Evolutionary conservation across 75 land plant species (phyloP).

Genomic region (Larix kaempferi): DNA sequence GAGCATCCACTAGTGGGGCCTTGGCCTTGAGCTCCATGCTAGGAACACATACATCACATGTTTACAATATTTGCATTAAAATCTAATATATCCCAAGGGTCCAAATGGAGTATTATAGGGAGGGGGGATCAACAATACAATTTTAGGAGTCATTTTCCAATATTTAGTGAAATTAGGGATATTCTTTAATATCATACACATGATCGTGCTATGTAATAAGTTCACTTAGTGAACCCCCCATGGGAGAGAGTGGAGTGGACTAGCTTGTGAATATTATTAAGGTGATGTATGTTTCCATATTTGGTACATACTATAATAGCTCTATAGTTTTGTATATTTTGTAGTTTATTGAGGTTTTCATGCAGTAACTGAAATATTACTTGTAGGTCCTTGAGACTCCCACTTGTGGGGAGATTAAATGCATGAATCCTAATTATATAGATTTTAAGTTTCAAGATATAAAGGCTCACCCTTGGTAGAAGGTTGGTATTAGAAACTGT

Average conservation of each 20-base stretch:
- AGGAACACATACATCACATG: too few relatives aligned
- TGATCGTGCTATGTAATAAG: too few relatives aligned
- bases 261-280: slow-evolving; percentile 75
- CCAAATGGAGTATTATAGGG: too few relatives aligned
- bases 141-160: too few relatives aligned
- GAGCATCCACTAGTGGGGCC: too few relatives aligned
- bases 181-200: too few relatives aligned
- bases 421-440: slow-evolving; percentile 82
- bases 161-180: too few relatives aligned
- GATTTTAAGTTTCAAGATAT: slow-evolving; percentile 83
- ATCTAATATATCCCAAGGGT: too few relatives aligned
- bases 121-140: too few relatives aligned
- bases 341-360: neutral
- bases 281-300: slow-evolving; percentile 17
- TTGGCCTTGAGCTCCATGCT: too few relatives aligned
- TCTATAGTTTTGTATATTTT: neutral
- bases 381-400: slow-evolving; percentile 84
- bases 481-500: slow-evolving; percentile 35
- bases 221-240: too few relatives aligned
- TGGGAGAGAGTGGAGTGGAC: slow-evolving; percentile 61
- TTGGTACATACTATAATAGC: neutral
- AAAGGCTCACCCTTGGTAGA: slow-evolving; percentile 91
- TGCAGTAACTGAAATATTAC: neutral
- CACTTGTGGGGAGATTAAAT: slow-evolving; percentile 77
- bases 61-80: too few relatives aligned